Base-by-base conservation (phyloP, 768 basidiomycete species). In the Asterophora parasitica region DNA sequence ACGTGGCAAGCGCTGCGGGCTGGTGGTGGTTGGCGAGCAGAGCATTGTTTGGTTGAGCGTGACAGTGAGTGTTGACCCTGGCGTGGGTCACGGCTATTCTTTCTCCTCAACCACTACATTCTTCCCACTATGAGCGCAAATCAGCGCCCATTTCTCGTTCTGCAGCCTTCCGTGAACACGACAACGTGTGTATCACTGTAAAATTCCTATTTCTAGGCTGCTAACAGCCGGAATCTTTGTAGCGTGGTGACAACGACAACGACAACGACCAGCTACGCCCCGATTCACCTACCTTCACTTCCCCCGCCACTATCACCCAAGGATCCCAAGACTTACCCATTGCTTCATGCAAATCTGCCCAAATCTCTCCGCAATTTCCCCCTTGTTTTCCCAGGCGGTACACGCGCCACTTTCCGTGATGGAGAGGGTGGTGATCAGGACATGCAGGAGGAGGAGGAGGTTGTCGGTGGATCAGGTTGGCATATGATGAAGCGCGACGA, bases 211-310 rank as follows among this genome's bases (percentile, higher is more conserved):
- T 16, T 43, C 42, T 41, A 46, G 36, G 32, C 46, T 48, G 50
- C 63, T 48, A 46, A 62, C 52, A 58, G 55, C 50, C 48, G 42
- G 54, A 50, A 50, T 53, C 34, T 55, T 31, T 20, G 12, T 61
- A 92, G 90, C 45, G 88, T 92, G 58, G 85, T 89, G 57, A 92
- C 90, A 41, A 92, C 87, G n/a, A 92, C 91, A 1, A 90, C 88
- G 0, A 92, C 91, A 1, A 92, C 90, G 1, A 92, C 91, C 2
- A 82, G 85, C 9, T 91, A 92, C 69, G 85, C 90, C 46, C 90
- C 90, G n/a, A 90, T 92, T 53, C 84, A 81, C 32, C 64, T 92
- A 2, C 90, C 90, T 1, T 68, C 83, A 7, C 66, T 92, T 2
- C 88, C 89, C 7, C 68, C 82, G 2, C 88, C 86, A 3, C 66